phyloP scores from a whole-genome alignment of 768 basidiomycete species.

The Boletus edulis region DNA sequence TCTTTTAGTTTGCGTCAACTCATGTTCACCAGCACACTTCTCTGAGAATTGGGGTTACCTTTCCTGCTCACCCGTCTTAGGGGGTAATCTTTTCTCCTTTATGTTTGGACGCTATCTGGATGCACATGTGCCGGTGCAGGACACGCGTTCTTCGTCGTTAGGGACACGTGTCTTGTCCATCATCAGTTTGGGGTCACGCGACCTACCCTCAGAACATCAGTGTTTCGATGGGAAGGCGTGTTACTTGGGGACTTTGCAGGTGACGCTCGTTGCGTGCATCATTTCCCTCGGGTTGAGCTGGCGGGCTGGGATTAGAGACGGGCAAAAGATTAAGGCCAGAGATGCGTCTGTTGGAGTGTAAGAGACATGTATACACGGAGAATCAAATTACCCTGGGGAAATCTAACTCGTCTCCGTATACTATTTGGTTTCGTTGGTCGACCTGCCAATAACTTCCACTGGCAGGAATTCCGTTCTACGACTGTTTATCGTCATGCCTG shows the following conservation, averaged over 20 bases:
- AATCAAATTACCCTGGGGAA: too few relatives aligned
- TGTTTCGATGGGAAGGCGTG: constrained; percentile 60
- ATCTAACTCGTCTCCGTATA: too few relatives aligned
- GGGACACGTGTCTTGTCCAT: neutral
- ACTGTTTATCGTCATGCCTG: too few relatives aligned
- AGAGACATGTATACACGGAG: too few relatives aligned
- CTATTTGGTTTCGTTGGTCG: too few relatives aligned
- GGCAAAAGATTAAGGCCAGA: constrained; percentile 6
- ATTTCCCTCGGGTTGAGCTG: constrained; percentile 36
- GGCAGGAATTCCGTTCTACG: too few relatives aligned
- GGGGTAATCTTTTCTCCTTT: constrained; percentile 82
- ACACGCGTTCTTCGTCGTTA: neutral
- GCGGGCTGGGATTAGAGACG: constrained; percentile 38
- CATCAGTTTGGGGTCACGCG: constrained; percentile 6
- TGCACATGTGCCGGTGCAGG: constrained; percentile 45
- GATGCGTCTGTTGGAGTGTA: neutral
- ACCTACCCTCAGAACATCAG: constrained; percentile 35
- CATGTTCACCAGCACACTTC: constrained; percentile 51
- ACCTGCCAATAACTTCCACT: too few relatives aligned
- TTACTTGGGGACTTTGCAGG: constrained; percentile 55
- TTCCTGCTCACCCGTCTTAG: constrained; percentile 69
- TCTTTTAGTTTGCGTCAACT: neutral
- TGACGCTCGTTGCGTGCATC: constrained; percentile 40
- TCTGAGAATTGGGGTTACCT: constrained; percentile 87
- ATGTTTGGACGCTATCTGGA: constrained; percentile 82